These are phyloP conservation scores for Magnolia sinica DNA, from an alignment of 164 flowering plant genomes.

Conservation along the genomic window DNA sequence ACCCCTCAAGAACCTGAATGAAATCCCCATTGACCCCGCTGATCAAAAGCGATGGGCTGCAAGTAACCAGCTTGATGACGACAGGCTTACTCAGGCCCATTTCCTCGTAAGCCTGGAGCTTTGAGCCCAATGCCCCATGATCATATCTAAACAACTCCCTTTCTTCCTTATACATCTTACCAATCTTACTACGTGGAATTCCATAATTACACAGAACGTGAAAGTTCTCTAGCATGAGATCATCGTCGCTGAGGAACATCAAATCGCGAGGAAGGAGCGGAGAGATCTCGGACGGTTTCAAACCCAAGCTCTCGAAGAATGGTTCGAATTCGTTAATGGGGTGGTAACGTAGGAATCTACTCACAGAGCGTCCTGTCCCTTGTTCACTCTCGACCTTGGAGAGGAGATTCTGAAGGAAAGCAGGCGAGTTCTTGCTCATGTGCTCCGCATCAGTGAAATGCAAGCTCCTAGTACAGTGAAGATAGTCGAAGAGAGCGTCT, in stretches of 20 bases:
- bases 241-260: slow-evolving; percentile 62
- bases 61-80: slow-evolving; percentile 35
- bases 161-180: slow-evolving; percentile 57
- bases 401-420: slow-evolving; percentile 46
- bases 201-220: slow-evolving; percentile 62
- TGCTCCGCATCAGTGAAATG: slow-evolving; percentile 62
- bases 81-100: slow-evolving; percentile 35
- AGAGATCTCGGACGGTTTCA: slow-evolving; percentile 41
- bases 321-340: slow-evolving; percentile 90
- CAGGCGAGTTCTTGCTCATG: slow-evolving; percentile 64
- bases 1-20: slow-evolving; percentile 30
- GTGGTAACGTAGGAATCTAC: slow-evolving; percentile 58
- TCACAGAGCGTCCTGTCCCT: slow-evolving; percentile 29
- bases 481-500: slow-evolving; percentile 64
- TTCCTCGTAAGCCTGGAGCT: slow-evolving; percentile 20
- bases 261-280: slow-evolving; percentile 47
- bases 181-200: slow-evolving; percentile 48
- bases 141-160: slow-evolving; percentile 46
- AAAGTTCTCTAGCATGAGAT: slow-evolving; percentile 52
- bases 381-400: slow-evolving; percentile 27
- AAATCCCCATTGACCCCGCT: slow-evolving; percentile 37
- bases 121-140: slow-evolving; percentile 37
- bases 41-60: slow-evolving; percentile 49
- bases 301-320: slow-evolving; percentile 80
- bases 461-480: slow-evolving; percentile 60